These are phyloP conservation scores for Neonectria ditissima DNA, from an alignment of 2,329 filamentous ascomycete genomes.

Conservation along the genomic window DNA sequence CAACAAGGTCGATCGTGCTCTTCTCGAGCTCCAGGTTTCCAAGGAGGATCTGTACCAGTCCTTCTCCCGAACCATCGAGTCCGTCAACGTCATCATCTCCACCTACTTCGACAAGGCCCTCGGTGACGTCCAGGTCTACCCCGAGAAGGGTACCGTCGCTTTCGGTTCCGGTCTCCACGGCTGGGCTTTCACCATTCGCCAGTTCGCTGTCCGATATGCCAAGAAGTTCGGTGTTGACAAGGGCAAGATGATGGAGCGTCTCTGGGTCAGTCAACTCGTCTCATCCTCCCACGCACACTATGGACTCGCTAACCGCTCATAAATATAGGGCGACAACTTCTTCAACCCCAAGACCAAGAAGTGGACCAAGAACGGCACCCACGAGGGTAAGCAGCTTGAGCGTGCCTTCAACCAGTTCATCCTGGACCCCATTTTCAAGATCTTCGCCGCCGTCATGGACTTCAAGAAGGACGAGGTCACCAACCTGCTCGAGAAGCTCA, in stretches of 20 bases:
- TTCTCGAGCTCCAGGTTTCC: constrained; percentile 97
- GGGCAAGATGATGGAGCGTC: constrained; percentile 99
- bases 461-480: constrained; percentile 95
- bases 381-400: constrained; percentile 91
- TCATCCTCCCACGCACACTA: neutral
- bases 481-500: constrained; percentile 89
- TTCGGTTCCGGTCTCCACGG: constrained; percentile 99
- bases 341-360: constrained; percentile 99
- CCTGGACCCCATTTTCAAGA: constrained; percentile 99
- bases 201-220: constrained; percentile 95
- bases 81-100: constrained; percentile 99
- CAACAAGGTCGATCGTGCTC: constrained; percentile 99
- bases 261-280: constrained; percentile 76
- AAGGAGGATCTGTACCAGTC: constrained; percentile 99
- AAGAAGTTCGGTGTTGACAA: constrained; percentile 99
- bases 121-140: constrained; percentile 98
- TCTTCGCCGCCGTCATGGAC: constrained; percentile 97
- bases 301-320: constrained; percentile 1
- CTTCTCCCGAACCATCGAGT: constrained; percentile 99
- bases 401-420: constrained; percentile 99
- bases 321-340: constrained; percentile 85
- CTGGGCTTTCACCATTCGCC: constrained; percentile 99
- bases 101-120: constrained; percentile 98
- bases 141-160: constrained; percentile 95
- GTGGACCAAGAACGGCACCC: constrained; percentile 89